Percentiles rank a stretch among this genome's conserved stretches.
These are phyloP conservation scores for Aspergillus calidoustus DNA, from an alignment of 2,329 filamentous ascomycete species.

Conservation along the genomic window DNA sequence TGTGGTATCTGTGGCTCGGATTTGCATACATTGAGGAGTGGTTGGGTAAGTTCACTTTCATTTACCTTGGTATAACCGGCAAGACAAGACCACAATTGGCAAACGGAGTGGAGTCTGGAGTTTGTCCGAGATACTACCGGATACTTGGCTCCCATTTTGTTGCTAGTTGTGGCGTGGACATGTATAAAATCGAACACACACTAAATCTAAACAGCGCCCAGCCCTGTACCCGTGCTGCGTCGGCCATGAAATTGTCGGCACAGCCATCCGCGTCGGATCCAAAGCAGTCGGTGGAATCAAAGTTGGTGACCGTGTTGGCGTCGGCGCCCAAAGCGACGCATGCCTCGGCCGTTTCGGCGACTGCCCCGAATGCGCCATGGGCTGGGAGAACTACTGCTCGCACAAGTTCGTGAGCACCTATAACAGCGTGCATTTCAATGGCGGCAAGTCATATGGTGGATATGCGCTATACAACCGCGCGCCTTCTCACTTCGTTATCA, in stretches of 20 bases:
- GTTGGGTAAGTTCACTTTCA: slow-evolving; percentile 36
- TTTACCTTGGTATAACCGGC: background rate
- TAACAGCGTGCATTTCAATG: slow-evolving; percentile 48
- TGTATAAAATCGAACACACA: too few relatives aligned
- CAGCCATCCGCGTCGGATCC: slow-evolving; percentile 60
- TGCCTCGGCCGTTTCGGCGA: slow-evolving; percentile 52
- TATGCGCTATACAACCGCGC: slow-evolving; percentile 62
- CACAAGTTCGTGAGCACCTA: slow-evolving; percentile 38
- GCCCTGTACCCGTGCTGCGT: slow-evolving; percentile 55
- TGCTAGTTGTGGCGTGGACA: too few relatives aligned
- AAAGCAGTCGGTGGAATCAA: slow-evolving; percentile 38
- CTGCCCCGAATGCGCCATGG: slow-evolving; percentile 59
- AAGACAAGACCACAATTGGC: too few relatives aligned
- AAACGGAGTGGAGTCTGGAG: too few relatives aligned
- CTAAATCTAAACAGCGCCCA: slow-evolving; percentile 28
- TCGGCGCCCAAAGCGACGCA: slow-evolving; percentile 64
- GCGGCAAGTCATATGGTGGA: slow-evolving; percentile 69
- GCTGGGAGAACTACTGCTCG: slow-evolving; percentile 44
- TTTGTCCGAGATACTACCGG: too few relatives aligned
- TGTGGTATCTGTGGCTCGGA: slow-evolving; percentile 70
- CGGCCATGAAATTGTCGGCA: slow-evolving; percentile 69
- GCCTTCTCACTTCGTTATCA: slow-evolving; percentile 62
- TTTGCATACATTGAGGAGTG: slow-evolving; percentile 61
- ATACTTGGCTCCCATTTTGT: slow-evolving; percentile 4
- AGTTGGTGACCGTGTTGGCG: slow-evolving; percentile 51